phyloP scores from a whole-genome alignment of 495 filamentous ascomycete genomes.

The Alectoria sarmentosa region DNA sequence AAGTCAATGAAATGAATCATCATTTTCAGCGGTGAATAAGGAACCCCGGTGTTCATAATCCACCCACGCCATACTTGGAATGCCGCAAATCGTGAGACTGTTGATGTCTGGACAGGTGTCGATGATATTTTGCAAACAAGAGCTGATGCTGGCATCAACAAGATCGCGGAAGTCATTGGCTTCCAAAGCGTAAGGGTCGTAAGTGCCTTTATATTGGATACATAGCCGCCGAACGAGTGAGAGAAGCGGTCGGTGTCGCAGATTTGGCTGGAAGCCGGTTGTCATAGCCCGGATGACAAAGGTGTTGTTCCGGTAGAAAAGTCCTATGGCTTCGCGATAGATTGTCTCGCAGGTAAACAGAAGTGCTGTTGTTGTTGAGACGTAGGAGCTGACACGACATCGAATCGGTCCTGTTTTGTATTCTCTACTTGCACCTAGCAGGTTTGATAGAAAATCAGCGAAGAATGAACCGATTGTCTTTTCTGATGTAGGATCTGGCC shows the following conservation, averaged over 20 bases:
- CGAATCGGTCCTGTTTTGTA: neutral
- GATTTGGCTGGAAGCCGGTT: neutral
- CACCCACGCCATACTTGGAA: neutral
- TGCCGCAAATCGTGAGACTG: neutral
- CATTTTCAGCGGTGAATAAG: no score
- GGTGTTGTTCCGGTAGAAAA: neutral
- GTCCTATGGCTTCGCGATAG: neutral
- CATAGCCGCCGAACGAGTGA: neutral
- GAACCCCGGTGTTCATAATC: no score
- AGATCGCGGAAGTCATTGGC: neutral
- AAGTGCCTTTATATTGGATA: neutral
- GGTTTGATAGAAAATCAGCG: neutral
- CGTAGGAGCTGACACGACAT: neutral
- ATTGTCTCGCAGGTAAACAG: neutral
- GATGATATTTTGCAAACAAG: neutral
- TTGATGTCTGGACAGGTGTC: neutral
- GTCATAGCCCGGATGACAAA: conserved; percentile 5
- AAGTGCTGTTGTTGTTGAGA: neutral
- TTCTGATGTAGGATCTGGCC: neutral
- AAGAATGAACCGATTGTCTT: neutral
- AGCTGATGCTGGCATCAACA: neutral
- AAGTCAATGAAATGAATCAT: no score
- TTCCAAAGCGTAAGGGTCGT: neutral
- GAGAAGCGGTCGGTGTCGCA: neutral
- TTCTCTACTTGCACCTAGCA: neutral